Base-by-base conservation (phyloP, 1,139 yeast species). In the Kurtzmaniella natalensis region DNA sequence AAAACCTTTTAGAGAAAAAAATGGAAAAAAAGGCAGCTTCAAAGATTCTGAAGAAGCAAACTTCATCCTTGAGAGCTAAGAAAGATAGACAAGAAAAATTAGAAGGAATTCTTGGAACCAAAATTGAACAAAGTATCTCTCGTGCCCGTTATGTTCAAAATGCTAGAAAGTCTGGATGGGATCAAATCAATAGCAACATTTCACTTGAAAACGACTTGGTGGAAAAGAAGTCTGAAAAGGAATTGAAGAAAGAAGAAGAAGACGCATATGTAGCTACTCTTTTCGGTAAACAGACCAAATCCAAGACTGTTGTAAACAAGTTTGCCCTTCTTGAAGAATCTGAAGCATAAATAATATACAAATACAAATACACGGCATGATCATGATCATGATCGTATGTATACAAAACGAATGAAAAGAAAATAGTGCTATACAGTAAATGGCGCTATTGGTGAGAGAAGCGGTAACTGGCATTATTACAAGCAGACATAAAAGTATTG, bases 111-210 rank as follows among this genome's bases (percentile, higher is more conserved):
- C 60, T 81, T 36, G 66, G 72, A 24, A 69, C 73, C 33, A 82
- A 81, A 51, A 80, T 81, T 32, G 75, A 75, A 41, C 78, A 76
- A 45, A 77, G 86, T 47, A 71, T 78, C 23, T 70, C 72, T 30
- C 69, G 85, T 47, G 80, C 85, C 18, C 78, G 69, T 49, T 75
- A 65, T 48, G 76, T 81, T 11, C 81, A 75, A 45, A 62, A 57
- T 19, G 67, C 81, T 4, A 69, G 92, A 55, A 81, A 81, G 53
- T 62, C 84, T 1, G 82, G 79, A 11, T 82, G 92, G 92, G 88
- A 81, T 32, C 64, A 69, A 35, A 79, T 80, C 37, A 82, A 82
- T 51, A 65, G 68, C 38, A 54, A 56, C 26, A 71, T 74, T 20
- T 61, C 51, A 30, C 55, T 61, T 30, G 55, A 56, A 30, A 47